These are phyloP conservation scores for Saccharomyces hybrid DNA, from an alignment of 1,139 yeast species.

Conservation along the genomic window DNA sequence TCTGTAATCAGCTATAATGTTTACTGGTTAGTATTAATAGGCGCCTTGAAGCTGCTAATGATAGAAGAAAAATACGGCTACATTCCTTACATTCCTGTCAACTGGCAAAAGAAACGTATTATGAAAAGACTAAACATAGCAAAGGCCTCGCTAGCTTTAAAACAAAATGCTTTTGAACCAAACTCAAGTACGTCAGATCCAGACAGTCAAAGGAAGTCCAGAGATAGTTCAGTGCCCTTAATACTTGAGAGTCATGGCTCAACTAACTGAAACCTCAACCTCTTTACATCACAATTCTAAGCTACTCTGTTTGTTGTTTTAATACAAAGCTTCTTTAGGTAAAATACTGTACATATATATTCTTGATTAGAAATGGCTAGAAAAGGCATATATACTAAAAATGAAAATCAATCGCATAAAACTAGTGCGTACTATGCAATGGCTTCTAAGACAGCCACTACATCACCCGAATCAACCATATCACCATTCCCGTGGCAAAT, in stretches of 20 bases:
- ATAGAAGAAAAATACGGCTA: conserved; percentile 58
- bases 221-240: conserved; percentile 27
- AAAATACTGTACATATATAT: neutral
- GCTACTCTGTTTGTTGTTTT: neutral
- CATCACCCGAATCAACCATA: conserved; percentile 92
- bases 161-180: conserved; percentile 6
- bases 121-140: conserved; percentile 37
- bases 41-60: conserved; percentile 42
- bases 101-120: conserved; percentile 51
- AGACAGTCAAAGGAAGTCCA: conserved; percentile 18
- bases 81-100: conserved; percentile 51
- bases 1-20: conserved; percentile 68
- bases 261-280: neutral
- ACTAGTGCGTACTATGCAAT: neutral
- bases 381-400: neutral
- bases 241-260: conserved; percentile 6
- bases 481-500: conserved; percentile 80
- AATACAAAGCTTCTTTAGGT: neutral
- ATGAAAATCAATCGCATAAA: neutral
- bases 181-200: conserved; percentile 1
- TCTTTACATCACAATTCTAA: neutral
- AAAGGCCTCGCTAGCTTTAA: conserved; percentile 22
- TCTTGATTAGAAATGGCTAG: neutral
- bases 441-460: conserved; percentile 60
- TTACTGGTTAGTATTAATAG: conserved; percentile 66